phyloP scores from a whole-genome alignment of 345 rosid genomes.

The Syzygium grande region DNA sequence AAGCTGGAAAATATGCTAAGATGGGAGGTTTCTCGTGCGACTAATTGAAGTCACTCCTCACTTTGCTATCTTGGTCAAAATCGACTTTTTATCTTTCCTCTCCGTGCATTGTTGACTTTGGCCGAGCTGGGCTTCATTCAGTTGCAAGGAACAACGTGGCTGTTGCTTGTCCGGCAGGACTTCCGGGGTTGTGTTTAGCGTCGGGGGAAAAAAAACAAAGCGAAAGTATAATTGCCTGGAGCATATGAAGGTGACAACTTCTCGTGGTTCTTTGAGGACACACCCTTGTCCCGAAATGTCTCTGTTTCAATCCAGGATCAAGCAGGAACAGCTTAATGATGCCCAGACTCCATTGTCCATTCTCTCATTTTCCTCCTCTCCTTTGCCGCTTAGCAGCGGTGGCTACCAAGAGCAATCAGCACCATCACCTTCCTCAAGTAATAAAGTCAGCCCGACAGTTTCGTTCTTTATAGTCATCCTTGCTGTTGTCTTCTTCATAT shows the following conservation, averaged over 20 bases:
- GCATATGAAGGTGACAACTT: not conserved
- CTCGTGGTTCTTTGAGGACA: slow-evolving; percentile 17
- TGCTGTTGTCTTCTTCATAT: slow-evolving; percentile 55
- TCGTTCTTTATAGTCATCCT: slow-evolving; percentile 56
- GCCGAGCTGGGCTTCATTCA: slow-evolving; percentile 16
- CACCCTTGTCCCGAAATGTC: slow-evolving; percentile 31
- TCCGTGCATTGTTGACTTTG: slow-evolving; percentile 2
- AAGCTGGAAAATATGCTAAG: not conserved
- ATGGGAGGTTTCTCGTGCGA: not conserved
- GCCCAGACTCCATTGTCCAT: slow-evolving; percentile 10
- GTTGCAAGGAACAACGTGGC: slow-evolving; percentile 18
- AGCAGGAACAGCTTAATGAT: slow-evolving; percentile 14
- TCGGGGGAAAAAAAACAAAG: not conserved
- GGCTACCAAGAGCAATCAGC: slow-evolving; percentile 19
- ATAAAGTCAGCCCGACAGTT: slow-evolving; percentile 53
- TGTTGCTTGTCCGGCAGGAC: slow-evolving; percentile 15
- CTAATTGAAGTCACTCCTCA: not conserved
- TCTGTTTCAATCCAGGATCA: slow-evolving; percentile 15
- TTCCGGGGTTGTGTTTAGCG: slow-evolving; percentile 17
- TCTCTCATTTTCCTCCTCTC: slow-evolving; percentile 21
- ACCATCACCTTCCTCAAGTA: slow-evolving; percentile 3
- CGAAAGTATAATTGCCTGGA: not conserved
- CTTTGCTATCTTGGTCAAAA: slow-evolving; percentile 7
- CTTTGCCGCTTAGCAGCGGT: slow-evolving; percentile 16
- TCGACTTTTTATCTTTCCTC: not conserved